These are phyloP conservation scores for Hyaloscypha bicolor DNA, from an alignment of 495 filamentous ascomycete genomes.

Conservation along the genomic window DNA sequence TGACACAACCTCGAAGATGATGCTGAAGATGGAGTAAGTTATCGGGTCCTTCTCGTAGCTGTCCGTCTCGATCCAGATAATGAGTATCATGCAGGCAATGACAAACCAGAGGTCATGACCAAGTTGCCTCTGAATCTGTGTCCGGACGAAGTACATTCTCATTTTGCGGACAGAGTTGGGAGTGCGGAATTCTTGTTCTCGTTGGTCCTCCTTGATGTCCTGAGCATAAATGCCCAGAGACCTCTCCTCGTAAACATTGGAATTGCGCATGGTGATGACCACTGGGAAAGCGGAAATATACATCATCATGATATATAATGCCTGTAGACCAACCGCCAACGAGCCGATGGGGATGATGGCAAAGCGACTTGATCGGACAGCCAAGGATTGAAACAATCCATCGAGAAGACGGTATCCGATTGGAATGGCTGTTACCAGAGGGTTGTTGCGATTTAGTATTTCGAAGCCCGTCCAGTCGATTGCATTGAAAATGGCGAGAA, in stretches of 20 bases:
- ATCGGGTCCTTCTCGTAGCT: constrained; percentile 49
- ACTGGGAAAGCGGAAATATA: constrained; percentile 96
- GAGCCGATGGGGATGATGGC: constrained; percentile 69
- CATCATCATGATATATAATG: constrained; percentile 97
- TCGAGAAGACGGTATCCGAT: constrained; percentile 74
- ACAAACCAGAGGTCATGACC: constrained; percentile 94
- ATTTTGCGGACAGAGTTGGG: constrained; percentile 44
- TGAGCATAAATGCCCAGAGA: constrained; percentile 77
- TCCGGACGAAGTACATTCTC: constrained; percentile 76
- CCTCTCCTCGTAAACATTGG: constrained; percentile 94
- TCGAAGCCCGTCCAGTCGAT: constrained; percentile 86
- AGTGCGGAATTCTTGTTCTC: background rate
- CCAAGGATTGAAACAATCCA: constrained; percentile 81
- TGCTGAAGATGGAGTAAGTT: constrained; percentile 74
- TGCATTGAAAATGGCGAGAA: constrained; percentile 77
- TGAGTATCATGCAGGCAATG: constrained; percentile 81
- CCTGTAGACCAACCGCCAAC: constrained; percentile 85
- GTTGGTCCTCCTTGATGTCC: constrained; percentile 31
- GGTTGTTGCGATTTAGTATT: constrained; percentile 74
- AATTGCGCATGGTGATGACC: constrained; percentile 85
- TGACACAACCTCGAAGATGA: constrained; percentile 87
- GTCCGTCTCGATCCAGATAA: constrained; percentile 75
- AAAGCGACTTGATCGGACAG: constrained; percentile 85
- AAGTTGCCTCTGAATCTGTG: constrained; percentile 84
- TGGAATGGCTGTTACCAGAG: constrained; percentile 58